Conservation (phyloP, 257 asterid genomes). For the Scutellaria minor region DNA sequence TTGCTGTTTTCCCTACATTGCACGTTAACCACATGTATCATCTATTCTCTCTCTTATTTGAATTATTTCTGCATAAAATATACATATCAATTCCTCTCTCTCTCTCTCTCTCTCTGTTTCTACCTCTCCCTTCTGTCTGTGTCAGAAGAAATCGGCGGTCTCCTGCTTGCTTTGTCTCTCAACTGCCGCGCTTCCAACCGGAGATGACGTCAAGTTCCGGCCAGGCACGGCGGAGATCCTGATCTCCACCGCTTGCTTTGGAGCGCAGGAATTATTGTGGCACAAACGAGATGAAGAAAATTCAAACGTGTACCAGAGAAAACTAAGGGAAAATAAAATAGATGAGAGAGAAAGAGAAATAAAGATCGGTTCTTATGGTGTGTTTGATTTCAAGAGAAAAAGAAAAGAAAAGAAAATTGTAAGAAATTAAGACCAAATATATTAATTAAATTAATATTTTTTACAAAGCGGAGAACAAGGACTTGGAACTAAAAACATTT, state of each 20-base stretch:
- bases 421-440: constrained; percentile 27
- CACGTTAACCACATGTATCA: constrained; percentile 74
- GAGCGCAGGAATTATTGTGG: background rate
- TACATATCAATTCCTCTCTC: constrained; percentile 34
- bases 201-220: constrained; percentile 43
- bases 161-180: constrained; percentile 34
- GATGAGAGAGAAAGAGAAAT: constrained; percentile 32
- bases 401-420: constrained; percentile 27
- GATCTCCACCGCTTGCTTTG: constrained; percentile 54
- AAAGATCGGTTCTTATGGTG: constrained; percentile 47
- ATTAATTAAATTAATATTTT: constrained; percentile 13
- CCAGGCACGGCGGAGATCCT: constrained; percentile 62
- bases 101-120: constrained; percentile 11
- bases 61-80: constrained; percentile 37
- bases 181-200: constrained; percentile 43
- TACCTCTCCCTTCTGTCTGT: constrained; percentile 36
- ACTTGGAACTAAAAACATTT: constrained; percentile 19
- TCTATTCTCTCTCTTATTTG: constrained; percentile 41
- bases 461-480: constrained; percentile 22
- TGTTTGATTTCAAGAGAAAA: constrained; percentile 26
- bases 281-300: constrained; percentile 14
- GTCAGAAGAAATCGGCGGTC: constrained; percentile 34
- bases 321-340: background rate
- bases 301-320: constrained; percentile 26
- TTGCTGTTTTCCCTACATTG: constrained; percentile 72